Conservation (phyloP, 2,329 filamentous ascomycete species). For the Phaeoacremonium minimum region DNA sequence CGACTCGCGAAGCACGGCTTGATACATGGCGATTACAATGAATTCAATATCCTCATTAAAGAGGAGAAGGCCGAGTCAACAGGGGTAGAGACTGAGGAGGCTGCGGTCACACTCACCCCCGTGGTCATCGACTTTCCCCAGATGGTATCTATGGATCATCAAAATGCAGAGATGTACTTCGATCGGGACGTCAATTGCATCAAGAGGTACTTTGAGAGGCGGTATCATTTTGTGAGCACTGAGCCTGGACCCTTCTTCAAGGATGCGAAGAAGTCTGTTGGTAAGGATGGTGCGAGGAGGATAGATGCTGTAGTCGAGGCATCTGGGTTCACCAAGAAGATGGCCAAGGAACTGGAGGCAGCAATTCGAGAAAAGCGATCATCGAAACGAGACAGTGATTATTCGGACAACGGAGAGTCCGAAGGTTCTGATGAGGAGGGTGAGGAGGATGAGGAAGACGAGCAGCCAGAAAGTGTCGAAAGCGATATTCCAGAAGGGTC, state of each 20-base stretch:
- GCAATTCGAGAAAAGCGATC: slow-evolving; percentile 79
- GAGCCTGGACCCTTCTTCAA: slow-evolving; percentile 80
- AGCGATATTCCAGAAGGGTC: too few relatives aligned
- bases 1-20: slow-evolving; percentile 79
- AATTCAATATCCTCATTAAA: slow-evolving; percentile 96
- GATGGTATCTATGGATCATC: slow-evolving; percentile 93
- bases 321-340: slow-evolving; percentile 94
- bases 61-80: slow-evolving; percentile 48
- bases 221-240: slow-evolving; percentile 83
- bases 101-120: slow-evolving; percentile 59
- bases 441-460: slow-evolving; percentile 24
- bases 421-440: slow-evolving; percentile 28
- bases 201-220: slow-evolving; percentile 86
- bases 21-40: slow-evolving; percentile 98
- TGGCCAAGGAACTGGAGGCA: slow-evolving; percentile 87
- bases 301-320: slow-evolving; percentile 87
- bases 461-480: slow-evolving; percentile 22
- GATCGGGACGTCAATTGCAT: slow-evolving; percentile 93
- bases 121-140: slow-evolving; percentile 97
- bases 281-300: slow-evolving; percentile 60
- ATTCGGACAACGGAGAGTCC: slow-evolving; percentile 29
- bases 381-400: too few relatives aligned
- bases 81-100: slow-evolving; percentile 33
- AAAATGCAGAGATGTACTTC: slow-evolving; percentile 95
- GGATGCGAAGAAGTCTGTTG: slow-evolving; percentile 72